Evolutionary conservation across 768 basidiomycete species (phyloP).

Genomic region (Mrakia hoshinonis): DNA sequence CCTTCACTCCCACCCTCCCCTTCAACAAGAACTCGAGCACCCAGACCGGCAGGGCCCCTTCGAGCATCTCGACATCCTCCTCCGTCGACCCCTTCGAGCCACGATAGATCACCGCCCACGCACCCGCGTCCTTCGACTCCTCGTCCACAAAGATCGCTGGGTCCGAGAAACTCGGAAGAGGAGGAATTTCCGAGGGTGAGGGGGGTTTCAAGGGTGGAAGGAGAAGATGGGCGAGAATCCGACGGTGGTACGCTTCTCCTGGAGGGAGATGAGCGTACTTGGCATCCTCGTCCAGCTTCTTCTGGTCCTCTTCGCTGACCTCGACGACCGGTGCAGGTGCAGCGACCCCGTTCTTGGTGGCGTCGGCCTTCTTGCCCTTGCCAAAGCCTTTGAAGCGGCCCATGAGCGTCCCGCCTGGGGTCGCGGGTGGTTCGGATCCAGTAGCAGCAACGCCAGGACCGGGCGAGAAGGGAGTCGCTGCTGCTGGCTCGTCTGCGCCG

Average conservation of each 20-base stretch:
- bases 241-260: slow-evolving; percentile 34
- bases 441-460: not conserved
- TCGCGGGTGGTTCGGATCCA: slow-evolving; percentile 33
- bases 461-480: not conserved
- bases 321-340: slow-evolving; percentile 35
- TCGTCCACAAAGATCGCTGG: slow-evolving; percentile 71
- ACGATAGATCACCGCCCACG: slow-evolving; percentile 67
- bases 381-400: slow-evolving; percentile 69
- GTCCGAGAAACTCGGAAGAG: slow-evolving; percentile 51
- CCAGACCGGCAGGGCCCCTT: slow-evolving; percentile 78
- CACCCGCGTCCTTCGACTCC: slow-evolving; percentile 52
- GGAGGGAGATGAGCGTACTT: slow-evolving; percentile 14
- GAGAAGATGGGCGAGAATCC: slow-evolving; percentile 41
- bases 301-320: slow-evolving; percentile 35
- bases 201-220: slow-evolving; percentile 52
- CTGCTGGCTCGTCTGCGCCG: slow-evolving; percentile 16
- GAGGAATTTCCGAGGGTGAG: slow-evolving; percentile 61
- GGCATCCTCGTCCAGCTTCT: slow-evolving; percentile 13
- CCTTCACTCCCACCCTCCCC: slow-evolving; percentile 48
- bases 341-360: slow-evolving; percentile 32
- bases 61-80: slow-evolving; percentile 52
- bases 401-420: slow-evolving; percentile 54
- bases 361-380: slow-evolving; percentile 48
- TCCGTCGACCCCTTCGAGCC: slow-evolving; percentile 56
- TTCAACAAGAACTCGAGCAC: slow-evolving; percentile 73